phyloP scores from a whole-genome alignment of 495 filamentous ascomycete species.

The Geoglossum glabrum region DNA sequence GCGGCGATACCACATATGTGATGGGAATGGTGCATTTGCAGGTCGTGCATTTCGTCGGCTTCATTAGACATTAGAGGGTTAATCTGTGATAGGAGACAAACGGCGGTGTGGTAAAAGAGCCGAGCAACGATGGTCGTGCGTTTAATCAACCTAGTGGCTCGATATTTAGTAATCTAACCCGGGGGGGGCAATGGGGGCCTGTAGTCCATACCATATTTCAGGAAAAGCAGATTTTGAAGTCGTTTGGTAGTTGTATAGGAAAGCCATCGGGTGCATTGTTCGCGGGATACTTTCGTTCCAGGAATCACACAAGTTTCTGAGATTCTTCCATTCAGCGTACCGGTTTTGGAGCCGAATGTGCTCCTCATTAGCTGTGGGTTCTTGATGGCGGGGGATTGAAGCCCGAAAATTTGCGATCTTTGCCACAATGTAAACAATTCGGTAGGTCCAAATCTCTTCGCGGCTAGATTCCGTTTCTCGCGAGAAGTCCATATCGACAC shows the following conservation, averaged over 20 bases:
- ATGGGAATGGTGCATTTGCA: slow-evolving; percentile 51
- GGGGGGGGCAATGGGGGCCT: too few species aligned
- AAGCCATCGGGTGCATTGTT: slow-evolving; percentile 74
- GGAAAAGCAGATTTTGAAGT: slow-evolving; percentile 58
- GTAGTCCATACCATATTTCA: slow-evolving; percentile 50
- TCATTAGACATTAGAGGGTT: slow-evolving; percentile 40
- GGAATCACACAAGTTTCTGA: slow-evolving; percentile 53
- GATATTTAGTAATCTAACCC: background rate
- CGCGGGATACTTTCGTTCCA: slow-evolving; percentile 64
- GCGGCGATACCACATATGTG: slow-evolving; percentile 77
- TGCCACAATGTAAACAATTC: slow-evolving; percentile 75
- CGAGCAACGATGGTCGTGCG: slow-evolving; percentile 60
- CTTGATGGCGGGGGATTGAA: slow-evolving; percentile 37
- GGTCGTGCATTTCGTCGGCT: slow-evolving; percentile 44
- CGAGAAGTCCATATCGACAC: slow-evolving; percentile 60
- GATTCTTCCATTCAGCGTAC: slow-evolving; percentile 55
- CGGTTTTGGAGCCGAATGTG: slow-evolving; percentile 41
- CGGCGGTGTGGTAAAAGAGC: slow-evolving; percentile 78
- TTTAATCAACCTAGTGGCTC: slow-evolving; percentile 48
- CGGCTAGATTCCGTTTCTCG: slow-evolving; percentile 27
- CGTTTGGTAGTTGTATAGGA: slow-evolving; percentile 48
- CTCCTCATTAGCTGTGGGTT: slow-evolving; percentile 35
- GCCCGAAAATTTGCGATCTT: slow-evolving; percentile 74
- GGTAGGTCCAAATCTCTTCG: slow-evolving; percentile 81
- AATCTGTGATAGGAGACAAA: slow-evolving; percentile 59